These are phyloP conservation scores for Marchantia paleacea DNA, from an alignment of 225 moss, liverwort and hornwort genomes.

Conservation along the genomic window DNA sequence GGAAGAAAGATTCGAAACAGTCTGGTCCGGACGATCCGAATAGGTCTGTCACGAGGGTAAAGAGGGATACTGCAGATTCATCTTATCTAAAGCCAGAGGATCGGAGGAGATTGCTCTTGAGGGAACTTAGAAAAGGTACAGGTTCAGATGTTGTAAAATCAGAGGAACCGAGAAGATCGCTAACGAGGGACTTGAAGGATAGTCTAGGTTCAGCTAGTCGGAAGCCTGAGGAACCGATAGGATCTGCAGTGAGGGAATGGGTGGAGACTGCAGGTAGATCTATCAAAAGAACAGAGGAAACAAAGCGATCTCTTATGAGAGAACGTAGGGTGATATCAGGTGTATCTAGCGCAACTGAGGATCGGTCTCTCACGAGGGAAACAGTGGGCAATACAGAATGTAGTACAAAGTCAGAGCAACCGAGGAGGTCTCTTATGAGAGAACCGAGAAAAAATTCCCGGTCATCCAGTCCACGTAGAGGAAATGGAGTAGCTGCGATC, in stretches of 20 bases:
- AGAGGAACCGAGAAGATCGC: not conserved
- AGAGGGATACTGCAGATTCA: not conserved
- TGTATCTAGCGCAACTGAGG: too few species aligned
- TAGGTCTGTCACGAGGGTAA: not conserved
- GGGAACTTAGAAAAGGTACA: not conserved
- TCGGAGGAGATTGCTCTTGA: not conserved
- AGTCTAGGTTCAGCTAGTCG: not conserved
- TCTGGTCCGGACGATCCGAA: constrained; percentile 12
- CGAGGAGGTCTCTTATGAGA: constrained; percentile 4
- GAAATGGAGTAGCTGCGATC: not conserved
- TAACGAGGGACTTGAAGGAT: not conserved
- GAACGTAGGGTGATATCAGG: not conserved
- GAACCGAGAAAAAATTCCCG: not conserved
- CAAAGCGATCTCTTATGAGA: constrained; percentile 1
- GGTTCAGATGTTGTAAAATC: not conserved
- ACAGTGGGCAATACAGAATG: too few species aligned
- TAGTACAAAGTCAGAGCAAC: not conserved
- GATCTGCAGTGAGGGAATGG: too few species aligned
- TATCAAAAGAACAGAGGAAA: not conserved
- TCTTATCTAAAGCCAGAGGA: not conserved
- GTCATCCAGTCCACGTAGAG: not conserved
- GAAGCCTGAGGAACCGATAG: not conserved
- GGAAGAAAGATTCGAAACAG: constrained; percentile 24
- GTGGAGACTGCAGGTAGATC: too few species aligned
- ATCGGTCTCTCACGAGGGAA: too few species aligned